Percentiles rank a stretch among this genome's conserved stretches.
Conservation (phyloP, 352 stramenopile genomes). For the Pythium phragmiticola region DNA sequence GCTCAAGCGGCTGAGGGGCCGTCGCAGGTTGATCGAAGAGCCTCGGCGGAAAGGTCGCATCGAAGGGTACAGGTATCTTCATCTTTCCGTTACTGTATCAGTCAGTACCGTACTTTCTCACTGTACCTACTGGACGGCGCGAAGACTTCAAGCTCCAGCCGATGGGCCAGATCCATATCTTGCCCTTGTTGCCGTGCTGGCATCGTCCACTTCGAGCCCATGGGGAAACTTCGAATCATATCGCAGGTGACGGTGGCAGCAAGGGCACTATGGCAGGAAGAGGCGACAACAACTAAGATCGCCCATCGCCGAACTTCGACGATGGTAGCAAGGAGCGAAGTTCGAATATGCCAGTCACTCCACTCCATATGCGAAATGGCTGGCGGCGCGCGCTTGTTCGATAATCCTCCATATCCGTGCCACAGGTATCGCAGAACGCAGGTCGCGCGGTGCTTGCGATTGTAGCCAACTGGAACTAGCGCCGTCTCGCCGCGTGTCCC, state of each 20-base stretch:
- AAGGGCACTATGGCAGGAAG: background rate
- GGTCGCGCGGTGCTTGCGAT: constrained; percentile 1
- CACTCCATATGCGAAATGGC: background rate
- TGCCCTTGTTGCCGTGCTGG: no score
- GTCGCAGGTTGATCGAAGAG: background rate
- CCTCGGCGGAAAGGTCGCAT: constrained; percentile 5
- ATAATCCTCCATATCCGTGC: background rate
- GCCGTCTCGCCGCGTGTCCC: no score
- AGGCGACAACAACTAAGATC: no score
- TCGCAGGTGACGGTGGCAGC: background rate
- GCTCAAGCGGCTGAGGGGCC: no score
- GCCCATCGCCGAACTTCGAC: no score
- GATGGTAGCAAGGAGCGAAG: no score
- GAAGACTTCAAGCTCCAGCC: background rate
- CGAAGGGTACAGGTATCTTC: constrained; percentile 5
- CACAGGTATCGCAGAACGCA: background rate
- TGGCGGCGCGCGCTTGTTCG: background rate
- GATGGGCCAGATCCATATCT: no score
- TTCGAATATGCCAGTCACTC: no score
- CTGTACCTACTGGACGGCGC: background rate
- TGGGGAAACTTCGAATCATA: no score
- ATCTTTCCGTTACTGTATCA: constrained; percentile 6
- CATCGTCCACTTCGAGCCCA: background rate
- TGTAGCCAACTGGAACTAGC: background rate
- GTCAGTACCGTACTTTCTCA: constrained; percentile 5